Evolutionary conservation across 192 early-diverging fungal genomes (phyloP).

Genomic region (Entomortierella beljakovae): DNA sequence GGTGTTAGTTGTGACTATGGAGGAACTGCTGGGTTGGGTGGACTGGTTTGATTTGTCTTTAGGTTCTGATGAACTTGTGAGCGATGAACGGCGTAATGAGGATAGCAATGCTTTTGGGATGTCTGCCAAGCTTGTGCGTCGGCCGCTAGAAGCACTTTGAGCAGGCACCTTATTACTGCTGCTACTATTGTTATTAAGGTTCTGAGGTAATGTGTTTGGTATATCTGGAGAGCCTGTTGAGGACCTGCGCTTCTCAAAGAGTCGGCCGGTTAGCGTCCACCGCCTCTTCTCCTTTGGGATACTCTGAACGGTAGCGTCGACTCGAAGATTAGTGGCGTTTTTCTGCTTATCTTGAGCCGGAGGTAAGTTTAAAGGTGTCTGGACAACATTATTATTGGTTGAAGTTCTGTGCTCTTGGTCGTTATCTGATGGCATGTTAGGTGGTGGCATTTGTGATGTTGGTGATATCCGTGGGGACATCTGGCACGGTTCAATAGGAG

Average conservation of each 20-base stretch:
- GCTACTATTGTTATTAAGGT: background rate
- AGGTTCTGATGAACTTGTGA: background rate
- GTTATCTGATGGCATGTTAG: too few species aligned
- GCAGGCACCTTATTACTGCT: background rate
- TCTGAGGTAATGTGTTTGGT: slow-evolving; percentile 4
- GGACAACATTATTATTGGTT: too few species aligned
- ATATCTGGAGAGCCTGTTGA: slow-evolving; percentile 12
- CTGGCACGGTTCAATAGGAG: too few species aligned
- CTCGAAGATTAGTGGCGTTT: too few species aligned
- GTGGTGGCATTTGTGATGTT: too few species aligned
- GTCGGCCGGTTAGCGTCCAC: slow-evolving; percentile 23
- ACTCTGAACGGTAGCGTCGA: background rate
- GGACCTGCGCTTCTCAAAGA: slow-evolving; percentile 26
- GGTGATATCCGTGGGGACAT: too few species aligned
- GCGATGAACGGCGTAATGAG: slow-evolving; percentile 25
- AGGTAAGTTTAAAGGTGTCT: too few species aligned
- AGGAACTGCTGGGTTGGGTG: background rate
- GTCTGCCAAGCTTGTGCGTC: slow-evolving; percentile 27
- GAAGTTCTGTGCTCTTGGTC: too few species aligned
- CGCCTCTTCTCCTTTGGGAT: slow-evolving; percentile 18
- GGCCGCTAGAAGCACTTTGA: background rate
- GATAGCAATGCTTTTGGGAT: slow-evolving; percentile 34
- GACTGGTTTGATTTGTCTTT: background rate
- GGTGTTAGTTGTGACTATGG: background rate
- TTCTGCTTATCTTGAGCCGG: too few species aligned